These are phyloP conservation scores for Fusarium buharicum DNA, from an alignment of 2,329 filamentous ascomycete species.

Conservation along the genomic window DNA sequence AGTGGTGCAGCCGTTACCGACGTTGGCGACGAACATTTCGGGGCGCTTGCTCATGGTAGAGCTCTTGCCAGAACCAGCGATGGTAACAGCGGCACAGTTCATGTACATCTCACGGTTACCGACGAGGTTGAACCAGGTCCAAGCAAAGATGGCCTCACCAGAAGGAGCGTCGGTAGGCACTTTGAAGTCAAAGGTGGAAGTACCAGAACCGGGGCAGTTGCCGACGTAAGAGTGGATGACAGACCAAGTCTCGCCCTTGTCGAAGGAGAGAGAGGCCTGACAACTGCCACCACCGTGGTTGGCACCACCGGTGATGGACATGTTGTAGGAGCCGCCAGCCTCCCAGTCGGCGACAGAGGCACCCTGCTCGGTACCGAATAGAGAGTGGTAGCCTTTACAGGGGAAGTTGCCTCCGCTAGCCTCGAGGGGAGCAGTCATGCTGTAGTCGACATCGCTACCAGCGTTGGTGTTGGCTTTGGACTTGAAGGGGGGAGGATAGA, in stretches of 20 bases:
- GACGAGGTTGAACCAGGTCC: conserved; percentile 81
- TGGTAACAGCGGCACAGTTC: conserved; percentile 80
- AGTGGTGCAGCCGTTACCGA: conserved; percentile 69
- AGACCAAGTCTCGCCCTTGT: conserved; percentile 74
- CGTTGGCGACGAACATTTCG: conserved; percentile 76
- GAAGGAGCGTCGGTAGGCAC: conserved; percentile 71
- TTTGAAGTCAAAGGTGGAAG: conserved; percentile 70
- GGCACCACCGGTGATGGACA: conserved; percentile 72
- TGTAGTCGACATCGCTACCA: conserved; percentile 70
- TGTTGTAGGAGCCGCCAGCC: conserved; percentile 70
- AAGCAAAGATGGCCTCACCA: conserved; percentile 73
- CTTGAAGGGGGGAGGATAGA: conserved; percentile 61
- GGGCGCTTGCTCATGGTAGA: conserved; percentile 67
- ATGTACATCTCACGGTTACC: conserved; percentile 89
- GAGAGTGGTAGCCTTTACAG: conserved; percentile 73
- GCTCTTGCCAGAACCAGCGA: conserved; percentile 57
- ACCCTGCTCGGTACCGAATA: conserved; percentile 61
- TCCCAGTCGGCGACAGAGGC: conserved; percentile 68
- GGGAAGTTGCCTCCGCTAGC: conserved; percentile 73
- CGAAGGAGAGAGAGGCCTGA: conserved; percentile 79
- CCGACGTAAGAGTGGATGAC: conserved; percentile 71
- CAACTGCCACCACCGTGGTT: conserved; percentile 78
- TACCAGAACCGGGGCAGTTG: conserved; percentile 59
- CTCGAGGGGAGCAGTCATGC: conserved; percentile 74
- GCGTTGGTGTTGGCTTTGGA: conserved; percentile 63